A percentile compares a stretch with the other conserved stretches of the same genome.
phyloP scores from a whole-genome alignment of 768 basidiomycete genomes.

The Leucocoprinus birnbaumii region DNA sequence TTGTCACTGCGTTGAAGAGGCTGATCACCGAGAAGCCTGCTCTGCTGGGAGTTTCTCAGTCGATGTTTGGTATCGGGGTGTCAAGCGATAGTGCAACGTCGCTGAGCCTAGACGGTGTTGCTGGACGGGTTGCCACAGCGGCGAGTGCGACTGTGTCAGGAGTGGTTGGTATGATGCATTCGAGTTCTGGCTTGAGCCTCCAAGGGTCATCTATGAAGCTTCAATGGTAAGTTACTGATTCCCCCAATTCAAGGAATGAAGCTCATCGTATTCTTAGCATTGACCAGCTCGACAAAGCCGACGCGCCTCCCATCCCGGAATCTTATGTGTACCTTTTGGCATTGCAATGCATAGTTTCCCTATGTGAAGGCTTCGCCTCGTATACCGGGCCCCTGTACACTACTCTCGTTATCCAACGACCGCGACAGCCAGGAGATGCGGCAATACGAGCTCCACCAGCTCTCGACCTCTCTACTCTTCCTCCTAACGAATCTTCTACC shows the following conservation, averaged over 20 bases:
- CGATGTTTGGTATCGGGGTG: slow-evolving; percentile 82
- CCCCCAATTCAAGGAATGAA: slow-evolving; percentile 4
- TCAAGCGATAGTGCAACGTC: slow-evolving; percentile 38
- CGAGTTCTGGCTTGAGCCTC: slow-evolving; percentile 65
- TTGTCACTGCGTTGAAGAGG: slow-evolving; percentile 83
- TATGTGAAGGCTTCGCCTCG: slow-evolving; percentile 83
- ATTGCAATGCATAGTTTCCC: slow-evolving; percentile 80
- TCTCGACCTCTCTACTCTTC: slow-evolving; percentile 57
- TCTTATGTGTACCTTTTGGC: slow-evolving; percentile 91
- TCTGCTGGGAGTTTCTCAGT: slow-evolving; percentile 72
- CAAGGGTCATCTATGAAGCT: slow-evolving; percentile 82
- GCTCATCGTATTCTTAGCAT: slow-evolving; percentile 52
- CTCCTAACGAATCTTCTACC: slow-evolving; percentile 46
- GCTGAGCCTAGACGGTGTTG: slow-evolving; percentile 62
- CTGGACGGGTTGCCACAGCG: slow-evolving; percentile 83
- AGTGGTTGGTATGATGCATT: slow-evolving; percentile 82
- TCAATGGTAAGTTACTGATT: slow-evolving; percentile 65
- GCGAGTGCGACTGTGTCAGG: slow-evolving; percentile 83
- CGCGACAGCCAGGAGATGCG: slow-evolving; percentile 58
- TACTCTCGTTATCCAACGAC: slow-evolving; percentile 63
- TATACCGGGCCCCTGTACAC: slow-evolving; percentile 78
- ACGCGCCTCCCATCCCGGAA: slow-evolving; percentile 91
- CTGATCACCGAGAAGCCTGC: slow-evolving; percentile 87
- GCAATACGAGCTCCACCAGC: slow-evolving; percentile 71
- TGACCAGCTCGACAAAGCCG: slow-evolving; percentile 97